Evolutionary conservation across 2,329 filamentous ascomycete species (phyloP).

Genomic region (Exophiala spinifera): DNA sequence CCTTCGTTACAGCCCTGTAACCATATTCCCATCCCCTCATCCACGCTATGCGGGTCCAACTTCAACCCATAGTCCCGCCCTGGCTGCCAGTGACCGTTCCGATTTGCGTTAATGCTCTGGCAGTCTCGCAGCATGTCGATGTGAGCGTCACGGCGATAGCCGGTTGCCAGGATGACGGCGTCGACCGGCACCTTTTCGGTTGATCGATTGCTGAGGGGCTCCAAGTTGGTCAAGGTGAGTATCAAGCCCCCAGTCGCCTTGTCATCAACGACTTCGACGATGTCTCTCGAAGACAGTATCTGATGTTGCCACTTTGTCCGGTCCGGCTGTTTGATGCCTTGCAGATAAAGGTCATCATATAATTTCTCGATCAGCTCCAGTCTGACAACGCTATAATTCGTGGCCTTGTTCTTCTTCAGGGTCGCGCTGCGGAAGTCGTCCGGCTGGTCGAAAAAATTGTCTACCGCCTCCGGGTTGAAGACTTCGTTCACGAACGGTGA

Average conservation of each 20-base stretch:
- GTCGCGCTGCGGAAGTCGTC: conserved; percentile 59
- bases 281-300: conserved; percentile 67
- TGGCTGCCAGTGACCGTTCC: conserved; percentile 60
- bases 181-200: conserved; percentile 71
- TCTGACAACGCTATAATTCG: conserved; percentile 93
- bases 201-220: conserved; percentile 33
- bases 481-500: conserved; percentile 97
- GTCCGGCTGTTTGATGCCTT: conserved; percentile 68
- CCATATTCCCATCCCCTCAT: conserved; percentile 76
- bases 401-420: conserved; percentile 70
- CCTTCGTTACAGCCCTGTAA: conserved; percentile 91
- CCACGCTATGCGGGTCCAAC: conserved; percentile 66
- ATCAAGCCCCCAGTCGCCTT: conserved; percentile 51
- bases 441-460: conserved; percentile 68
- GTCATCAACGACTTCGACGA: conserved; percentile 60
- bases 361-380: conserved; percentile 85
- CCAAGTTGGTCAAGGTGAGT: conserved; percentile 57
- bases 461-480: conserved; percentile 84
- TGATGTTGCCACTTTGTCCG: conserved; percentile 76
- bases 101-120: conserved; percentile 38
- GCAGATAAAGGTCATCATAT: conserved; percentile 83
- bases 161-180: conserved; percentile 80
- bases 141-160: conserved; percentile 76
- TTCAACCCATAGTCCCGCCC: conserved; percentile 74
- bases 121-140: conserved; percentile 64